A percentile compares a stretch with the other conserved stretches of the same genome.
Conservation (phyloP, 495 filamentous ascomycete species). For the Penicillium arizonense region DNA sequence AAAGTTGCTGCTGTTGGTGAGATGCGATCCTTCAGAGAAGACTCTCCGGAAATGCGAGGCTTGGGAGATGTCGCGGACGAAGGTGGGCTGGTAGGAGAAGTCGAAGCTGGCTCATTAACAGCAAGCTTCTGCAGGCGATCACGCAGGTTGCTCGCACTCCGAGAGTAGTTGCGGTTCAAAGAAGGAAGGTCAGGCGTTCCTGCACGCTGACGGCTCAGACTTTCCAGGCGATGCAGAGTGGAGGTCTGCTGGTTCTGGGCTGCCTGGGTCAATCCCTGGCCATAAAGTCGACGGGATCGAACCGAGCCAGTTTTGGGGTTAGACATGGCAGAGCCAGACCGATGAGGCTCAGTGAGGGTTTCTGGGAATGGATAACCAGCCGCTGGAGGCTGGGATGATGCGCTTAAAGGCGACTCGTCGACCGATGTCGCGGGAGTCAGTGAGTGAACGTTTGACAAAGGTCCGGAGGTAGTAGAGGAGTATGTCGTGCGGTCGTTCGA, state of each 20-base stretch:
- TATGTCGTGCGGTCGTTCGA: constrained; percentile 78
- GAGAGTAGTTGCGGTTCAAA: constrained; percentile 43
- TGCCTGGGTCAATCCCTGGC: constrained; percentile 77
- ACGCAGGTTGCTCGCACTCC: constrained; percentile 55
- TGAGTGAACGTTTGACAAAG: constrained; percentile 62
- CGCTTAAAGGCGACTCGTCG: constrained; percentile 65
- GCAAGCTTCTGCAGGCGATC: constrained; percentile 55
- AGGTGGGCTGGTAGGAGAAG: constrained; percentile 51
- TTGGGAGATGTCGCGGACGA: constrained; percentile 39
- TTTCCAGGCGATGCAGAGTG: constrained; percentile 75
- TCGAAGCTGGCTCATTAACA: constrained; percentile 35
- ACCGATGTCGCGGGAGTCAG: constrained; percentile 94
- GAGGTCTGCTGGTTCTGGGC: constrained; percentile 78
- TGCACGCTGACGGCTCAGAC: constrained; percentile 55
- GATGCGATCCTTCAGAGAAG: constrained; percentile 20
- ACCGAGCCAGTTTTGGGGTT: constrained; percentile 51
- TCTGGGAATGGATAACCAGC: constrained; percentile 17
- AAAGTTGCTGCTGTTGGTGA: constrained; percentile 28
- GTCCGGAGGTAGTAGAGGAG: constrained; percentile 79
- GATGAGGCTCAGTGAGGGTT: constrained; percentile 10
- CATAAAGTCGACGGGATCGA: constrained; percentile 78
- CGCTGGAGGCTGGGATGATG: constrained; percentile 40
- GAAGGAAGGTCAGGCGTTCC: constrained; percentile 38
- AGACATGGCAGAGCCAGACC: constrained; percentile 15
- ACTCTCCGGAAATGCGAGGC: constrained; percentile 21